Evolutionary conservation across 2,329 filamentous ascomycete species (phyloP).

Genomic region (Sarocladiaceae sp.): DNA sequence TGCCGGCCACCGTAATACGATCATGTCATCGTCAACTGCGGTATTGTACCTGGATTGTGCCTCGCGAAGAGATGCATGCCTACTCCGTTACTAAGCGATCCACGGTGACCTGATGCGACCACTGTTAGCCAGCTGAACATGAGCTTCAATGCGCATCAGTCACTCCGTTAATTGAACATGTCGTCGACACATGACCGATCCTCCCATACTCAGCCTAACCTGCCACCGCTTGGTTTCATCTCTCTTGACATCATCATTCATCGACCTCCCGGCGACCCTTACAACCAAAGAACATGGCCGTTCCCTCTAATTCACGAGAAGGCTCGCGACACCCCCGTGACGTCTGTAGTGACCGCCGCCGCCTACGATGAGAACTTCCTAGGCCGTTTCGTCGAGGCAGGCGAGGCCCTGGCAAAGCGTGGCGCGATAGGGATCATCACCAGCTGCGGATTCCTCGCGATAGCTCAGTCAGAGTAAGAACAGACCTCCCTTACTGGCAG

Average conservation of each 20-base stretch:
- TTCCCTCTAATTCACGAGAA: constrained; percentile 32
- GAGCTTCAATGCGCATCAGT: too few relatives aligned
- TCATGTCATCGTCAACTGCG: too few relatives aligned
- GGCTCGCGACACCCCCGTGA: constrained; percentile 23
- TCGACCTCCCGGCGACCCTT: constrained; percentile 30
- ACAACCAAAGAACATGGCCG: constrained; percentile 29
- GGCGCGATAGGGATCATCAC: constrained; percentile 33
- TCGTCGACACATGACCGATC: too few relatives aligned
- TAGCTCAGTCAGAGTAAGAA: constrained; percentile 28
- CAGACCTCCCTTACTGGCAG: too few relatives aligned
- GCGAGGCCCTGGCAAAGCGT: constrained; percentile 24
- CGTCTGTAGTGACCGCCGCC: constrained; percentile 23
- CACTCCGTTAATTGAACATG: too few relatives aligned
- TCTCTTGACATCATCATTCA: constrained; percentile 28
- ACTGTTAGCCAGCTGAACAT: too few relatives aligned
- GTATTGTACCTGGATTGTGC: too few relatives aligned
- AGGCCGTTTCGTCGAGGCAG: constrained; percentile 28
- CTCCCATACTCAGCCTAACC: too few relatives aligned
- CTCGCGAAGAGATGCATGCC: too few relatives aligned
- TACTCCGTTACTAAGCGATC: too few relatives aligned
- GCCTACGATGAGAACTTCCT: constrained; percentile 28
- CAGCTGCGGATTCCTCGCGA: constrained; percentile 34
- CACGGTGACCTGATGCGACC: too few relatives aligned
- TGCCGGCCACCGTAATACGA: too few relatives aligned
- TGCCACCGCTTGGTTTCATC: constrained; percentile 29